These are phyloP conservation scores for Trypanosoma avium DNA, from an alignment of 208 protist genomes.

Conservation along the genomic window DNA sequence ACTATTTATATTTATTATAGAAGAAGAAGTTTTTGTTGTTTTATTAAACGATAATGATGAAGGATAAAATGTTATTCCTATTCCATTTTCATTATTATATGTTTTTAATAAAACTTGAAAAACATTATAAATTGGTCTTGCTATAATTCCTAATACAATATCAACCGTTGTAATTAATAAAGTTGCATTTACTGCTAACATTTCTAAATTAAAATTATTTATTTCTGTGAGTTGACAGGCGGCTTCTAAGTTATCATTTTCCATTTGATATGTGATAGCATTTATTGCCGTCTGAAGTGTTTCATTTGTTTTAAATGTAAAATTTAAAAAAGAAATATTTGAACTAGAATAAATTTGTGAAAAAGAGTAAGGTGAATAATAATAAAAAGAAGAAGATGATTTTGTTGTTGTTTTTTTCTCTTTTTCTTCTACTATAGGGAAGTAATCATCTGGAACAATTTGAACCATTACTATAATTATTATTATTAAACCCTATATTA, in stretches of 20 bases:
- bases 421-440: conserved; percentile 15
- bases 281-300: conserved; percentile 1
- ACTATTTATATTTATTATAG: too few species aligned
- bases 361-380: neutral
- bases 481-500: too few species aligned
- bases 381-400: neutral
- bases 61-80: neutral
- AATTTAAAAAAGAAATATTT: neutral
- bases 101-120: conserved; percentile 5
- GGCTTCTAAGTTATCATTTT: conserved; percentile 16
- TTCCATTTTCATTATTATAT: too few species aligned
- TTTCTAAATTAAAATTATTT: neutral
- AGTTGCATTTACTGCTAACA: conserved; percentile 23
- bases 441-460: conserved; percentile 33
- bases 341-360: neutral
- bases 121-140: conserved; percentile 2
- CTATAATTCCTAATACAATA: conserved; percentile 2
- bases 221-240: neutral
- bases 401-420: neutral
- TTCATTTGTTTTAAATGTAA: neutral
- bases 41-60: neutral
- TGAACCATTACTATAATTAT: too few species aligned
- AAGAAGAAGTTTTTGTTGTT: too few species aligned
- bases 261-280: conserved; percentile 10
- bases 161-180: conserved; percentile 10